Conservation (phyloP, 805 yeast genomes). For the Candida nitratophila region DNA sequence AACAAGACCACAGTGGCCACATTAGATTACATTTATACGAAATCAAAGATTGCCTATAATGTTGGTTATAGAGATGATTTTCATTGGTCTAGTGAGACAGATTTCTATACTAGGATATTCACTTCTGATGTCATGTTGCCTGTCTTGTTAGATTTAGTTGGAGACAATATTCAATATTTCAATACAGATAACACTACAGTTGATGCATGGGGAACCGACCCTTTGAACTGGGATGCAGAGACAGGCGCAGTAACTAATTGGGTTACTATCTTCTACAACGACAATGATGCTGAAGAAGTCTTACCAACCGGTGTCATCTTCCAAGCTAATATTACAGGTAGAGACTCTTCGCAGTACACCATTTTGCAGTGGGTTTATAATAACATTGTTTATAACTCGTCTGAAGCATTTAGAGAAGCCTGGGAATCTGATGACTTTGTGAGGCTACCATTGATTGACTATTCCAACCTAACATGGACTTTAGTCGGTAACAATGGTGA, state of each 20-base stretch:
- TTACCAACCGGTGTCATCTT: constrained; percentile 16
- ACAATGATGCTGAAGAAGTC: constrained; percentile 16
- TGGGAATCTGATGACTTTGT: constrained; percentile 13
- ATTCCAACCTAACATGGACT: constrained; percentile 5
- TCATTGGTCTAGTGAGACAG: neutral
- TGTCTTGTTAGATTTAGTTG: constrained; percentile 3
- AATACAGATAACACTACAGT: neutral
- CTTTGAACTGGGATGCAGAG: constrained; percentile 1
- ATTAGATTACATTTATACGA: constrained; percentile 1
- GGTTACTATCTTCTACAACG: neutral
- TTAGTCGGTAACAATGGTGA: constrained; percentile 11
- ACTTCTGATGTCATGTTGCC: neutral
- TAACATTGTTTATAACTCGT: constrained; percentile 14
- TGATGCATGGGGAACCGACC: constrained; percentile 4
- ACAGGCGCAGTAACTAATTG: neutral
- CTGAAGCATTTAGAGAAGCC: constrained; percentile 17
- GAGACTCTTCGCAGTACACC: constrained; percentile 6
- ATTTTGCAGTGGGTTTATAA: constrained; percentile 17
- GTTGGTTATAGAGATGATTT: constrained; percentile 4
- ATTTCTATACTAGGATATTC: neutral
- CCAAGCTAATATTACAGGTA: constrained; percentile 15
- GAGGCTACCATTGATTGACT: constrained; percentile 10
- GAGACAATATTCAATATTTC: neutral
- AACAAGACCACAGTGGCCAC: neutral
- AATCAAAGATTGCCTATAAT: constrained; percentile 1